phyloP scores from a whole-genome alignment of 495 filamentous ascomycete genomes.

The Aspergillus biplanus region DNA sequence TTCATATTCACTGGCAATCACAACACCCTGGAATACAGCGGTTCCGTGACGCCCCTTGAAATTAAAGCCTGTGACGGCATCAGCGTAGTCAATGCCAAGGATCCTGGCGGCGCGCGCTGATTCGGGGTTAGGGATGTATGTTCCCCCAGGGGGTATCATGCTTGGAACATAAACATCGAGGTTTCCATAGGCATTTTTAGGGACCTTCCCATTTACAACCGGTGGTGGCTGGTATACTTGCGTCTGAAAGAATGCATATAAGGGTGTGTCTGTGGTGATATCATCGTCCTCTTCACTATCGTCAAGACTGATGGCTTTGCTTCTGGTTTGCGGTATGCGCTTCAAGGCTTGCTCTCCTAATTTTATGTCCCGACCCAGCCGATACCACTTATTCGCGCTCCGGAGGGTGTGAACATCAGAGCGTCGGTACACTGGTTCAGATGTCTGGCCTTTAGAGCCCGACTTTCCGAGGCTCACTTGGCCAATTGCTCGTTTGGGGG shows the following conservation, averaged over 20 bases:
- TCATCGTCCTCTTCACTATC: slow-evolving; percentile 43
- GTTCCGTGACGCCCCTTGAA: slow-evolving; percentile 84
- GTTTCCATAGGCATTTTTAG: slow-evolving; percentile 87
- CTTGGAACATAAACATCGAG: slow-evolving; percentile 88
- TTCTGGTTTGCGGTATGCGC: slow-evolving; percentile 54
- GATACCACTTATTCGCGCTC: slow-evolving; percentile 85
- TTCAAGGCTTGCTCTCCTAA: slow-evolving; percentile 77
- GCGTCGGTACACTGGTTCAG: slow-evolving; percentile 76
- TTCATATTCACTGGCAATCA: slow-evolving; percentile 69
- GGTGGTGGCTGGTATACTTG: slow-evolving; percentile 73
- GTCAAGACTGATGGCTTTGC: slow-evolving; percentile 42
- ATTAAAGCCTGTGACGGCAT: slow-evolving; percentile 87
- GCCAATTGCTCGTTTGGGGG: slow-evolving; percentile 71
- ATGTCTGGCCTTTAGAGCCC: slow-evolving; percentile 52
- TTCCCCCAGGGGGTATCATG: slow-evolving; percentile 86
- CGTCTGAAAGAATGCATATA: slow-evolving; percentile 81
- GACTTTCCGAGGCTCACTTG: slow-evolving; percentile 73
- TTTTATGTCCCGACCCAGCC: slow-evolving; percentile 77
- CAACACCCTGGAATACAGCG: slow-evolving; percentile 73
- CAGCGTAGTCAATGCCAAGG: slow-evolving; percentile 82
- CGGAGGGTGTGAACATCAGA: slow-evolving; percentile 75
- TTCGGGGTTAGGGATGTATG: slow-evolving; percentile 68
- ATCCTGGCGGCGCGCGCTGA: slow-evolving; percentile 74
- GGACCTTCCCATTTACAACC: slow-evolving; percentile 73
- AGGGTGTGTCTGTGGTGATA: slow-evolving; percentile 45